Evolutionary conservation across 306 rosid genomes (phyloP).

Genomic region (Cotoneaster glaucophyllus): DNA sequence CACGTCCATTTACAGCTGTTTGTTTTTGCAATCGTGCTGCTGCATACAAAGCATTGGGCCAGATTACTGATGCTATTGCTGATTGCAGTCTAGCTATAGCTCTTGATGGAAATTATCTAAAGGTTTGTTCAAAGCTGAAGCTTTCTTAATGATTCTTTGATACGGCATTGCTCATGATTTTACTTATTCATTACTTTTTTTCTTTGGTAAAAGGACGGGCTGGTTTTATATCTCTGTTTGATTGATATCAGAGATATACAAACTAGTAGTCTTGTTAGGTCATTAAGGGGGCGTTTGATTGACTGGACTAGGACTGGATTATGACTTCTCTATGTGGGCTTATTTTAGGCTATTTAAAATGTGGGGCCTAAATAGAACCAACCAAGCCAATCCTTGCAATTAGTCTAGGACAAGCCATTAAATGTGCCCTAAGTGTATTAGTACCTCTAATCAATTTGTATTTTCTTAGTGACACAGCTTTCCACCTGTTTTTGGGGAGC

Average conservation of each 20-base stretch:
- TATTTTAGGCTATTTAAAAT: no score
- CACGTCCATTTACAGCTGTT: constrained; percentile 82
- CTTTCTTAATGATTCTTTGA: constrained; percentile 1
- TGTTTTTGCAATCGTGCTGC: constrained; percentile 98
- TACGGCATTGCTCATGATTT: not conserved
- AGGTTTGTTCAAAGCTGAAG: constrained; percentile 47
- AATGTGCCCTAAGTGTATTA: not conserved
- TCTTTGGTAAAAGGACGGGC: not conserved
- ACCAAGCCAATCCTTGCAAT: no score
- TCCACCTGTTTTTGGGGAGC: not conserved
- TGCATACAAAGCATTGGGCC: constrained; percentile 82
- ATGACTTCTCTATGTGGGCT: no score
- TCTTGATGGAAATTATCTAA: constrained; percentile 76
- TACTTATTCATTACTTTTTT: not conserved
- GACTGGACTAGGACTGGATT: no score
- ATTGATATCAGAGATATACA: no score
- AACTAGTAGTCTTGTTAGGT: not conserved
- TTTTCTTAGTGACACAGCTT: not conserved
- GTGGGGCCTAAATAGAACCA: no score
- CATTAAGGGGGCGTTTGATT: not conserved
- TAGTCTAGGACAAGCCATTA: no score
- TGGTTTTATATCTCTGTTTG: not conserved
- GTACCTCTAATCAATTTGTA: not conserved
- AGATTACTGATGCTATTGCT: constrained; percentile 81
- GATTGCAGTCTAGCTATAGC: constrained; percentile 96